Conservation (phyloP, 495 filamentous ascomycete genomes). For the Aspergillus coremiiformis region DNA sequence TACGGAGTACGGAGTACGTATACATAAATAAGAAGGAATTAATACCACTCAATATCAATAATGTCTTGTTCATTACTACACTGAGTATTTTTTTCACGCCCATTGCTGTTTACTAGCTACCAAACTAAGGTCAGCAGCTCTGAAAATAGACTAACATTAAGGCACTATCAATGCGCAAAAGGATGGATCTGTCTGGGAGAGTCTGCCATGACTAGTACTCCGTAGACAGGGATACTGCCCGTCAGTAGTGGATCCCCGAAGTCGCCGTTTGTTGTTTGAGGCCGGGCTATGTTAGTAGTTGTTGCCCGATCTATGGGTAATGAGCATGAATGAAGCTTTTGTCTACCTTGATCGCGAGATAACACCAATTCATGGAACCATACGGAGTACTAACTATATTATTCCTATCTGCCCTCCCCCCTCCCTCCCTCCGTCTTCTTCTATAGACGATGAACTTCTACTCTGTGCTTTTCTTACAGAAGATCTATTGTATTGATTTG, state of each 20-base stretch:
- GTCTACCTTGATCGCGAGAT: slow-evolving; percentile 5
- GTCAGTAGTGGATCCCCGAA: slow-evolving; percentile 5
- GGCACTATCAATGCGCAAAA: slow-evolving; percentile 7
- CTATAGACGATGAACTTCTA: too few species aligned
- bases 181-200: too few species aligned
- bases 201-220: slow-evolving; percentile 6
- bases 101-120: slow-evolving; percentile 4
- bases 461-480: too few species aligned
- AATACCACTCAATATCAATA: not conserved
- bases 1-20: too few species aligned
- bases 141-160: not conserved
- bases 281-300: not conserved
- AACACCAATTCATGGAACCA: slow-evolving; percentile 1
- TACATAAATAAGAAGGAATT: too few species aligned
- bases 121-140: not conserved
- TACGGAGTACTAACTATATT: too few species aligned
- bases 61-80: not conserved
- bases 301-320: not conserved
- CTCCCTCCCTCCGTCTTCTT: too few species aligned
- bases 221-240: not conserved
- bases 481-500: slow-evolving; percentile 1
- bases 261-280: slow-evolving; percentile 2
- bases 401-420: too few species aligned
- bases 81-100: not conserved
- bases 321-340: slow-evolving; percentile 6